Base-by-base conservation (phyloP, 495 filamentous ascomycete genomes). In the Letharia columbiana region DNA sequence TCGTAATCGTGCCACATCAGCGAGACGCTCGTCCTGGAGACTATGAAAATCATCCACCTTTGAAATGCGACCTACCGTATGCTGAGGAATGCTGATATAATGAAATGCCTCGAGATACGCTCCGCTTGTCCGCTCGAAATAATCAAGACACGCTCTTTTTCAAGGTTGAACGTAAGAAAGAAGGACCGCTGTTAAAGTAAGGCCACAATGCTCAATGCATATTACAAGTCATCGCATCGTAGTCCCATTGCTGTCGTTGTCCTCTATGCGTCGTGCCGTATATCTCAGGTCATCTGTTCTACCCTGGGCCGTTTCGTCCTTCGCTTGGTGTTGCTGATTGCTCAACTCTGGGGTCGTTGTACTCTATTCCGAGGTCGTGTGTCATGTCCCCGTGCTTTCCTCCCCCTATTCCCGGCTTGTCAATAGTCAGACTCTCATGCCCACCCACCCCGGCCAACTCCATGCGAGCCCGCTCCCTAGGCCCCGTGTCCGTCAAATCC, bases 401-500 rank as follows among this genome's bases (percentile, higher is more conserved):
- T 33, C 13, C 54, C 31, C 31, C 28, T 7, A 44, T 47, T 18
- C 31, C 42, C 12, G 31, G 13, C 23, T 47, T 31, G 20, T 47
- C 60, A 18, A 62, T 65, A n/a, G 28, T n/a, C 56, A 65, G 35
- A 60, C 18, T 60, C 52, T 65, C 63, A 49, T 65, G 63, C 10
- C 63, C 63, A 65, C 63, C 63, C 35, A 65, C 58, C n/a, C 63
- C 63, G 5, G 31, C 63, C 42, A 65, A 49, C 37, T 45, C 52
- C 31, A 58, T 28, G 13, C 10, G 23, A 6, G 33, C 33, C 33
- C 54, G 54, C 31, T 57, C 56, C 23, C 12, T 60, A 13, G 40
- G 63, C n/a, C 41, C 58, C 18, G 11, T 9, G 9, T 47, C n/a
- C 28, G 31, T 54, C 49, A 56, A 37, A 42, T 63, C 61, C 69